Evolutionary conservation across 179 eudicot species (phyloP).

Genomic region (Patellifolia procumbens): DNA sequence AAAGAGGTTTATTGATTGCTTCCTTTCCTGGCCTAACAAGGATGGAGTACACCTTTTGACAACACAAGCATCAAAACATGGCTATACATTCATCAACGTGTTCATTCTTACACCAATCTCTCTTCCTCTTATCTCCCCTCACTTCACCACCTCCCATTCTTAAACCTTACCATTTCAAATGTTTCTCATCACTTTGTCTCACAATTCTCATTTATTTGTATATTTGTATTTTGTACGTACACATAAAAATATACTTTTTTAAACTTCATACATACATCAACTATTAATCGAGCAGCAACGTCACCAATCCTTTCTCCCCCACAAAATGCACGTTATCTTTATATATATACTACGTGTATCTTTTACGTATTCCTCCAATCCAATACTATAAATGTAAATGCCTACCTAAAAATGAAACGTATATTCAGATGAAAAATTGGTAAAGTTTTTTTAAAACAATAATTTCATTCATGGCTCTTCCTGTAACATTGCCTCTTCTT

Average conservation of each 20-base stretch:
- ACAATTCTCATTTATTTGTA: not conserved
- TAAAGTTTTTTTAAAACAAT: not conserved
- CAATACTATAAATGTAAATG: not conserved
- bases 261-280: not conserved
- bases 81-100: conserved; percentile 35
- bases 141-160: conserved; percentile 6
- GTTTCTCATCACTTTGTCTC: not conserved
- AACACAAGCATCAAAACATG: conserved; percentile 11
- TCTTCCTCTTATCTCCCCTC: not conserved
- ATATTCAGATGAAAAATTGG: not conserved
- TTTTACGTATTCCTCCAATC: conserved; percentile 18
- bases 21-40: not conserved
- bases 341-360: conserved; percentile 21
- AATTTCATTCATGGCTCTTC: conserved; percentile 23
- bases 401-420: not conserved
- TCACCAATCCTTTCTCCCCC: conserved; percentile 3
- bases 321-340: conserved; percentile 2
- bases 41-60: conserved; percentile 6
- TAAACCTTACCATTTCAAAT: not conserved
- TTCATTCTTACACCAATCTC: conserved; percentile 21
- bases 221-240: not conserved
- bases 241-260: not conserved
- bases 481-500: conserved; percentile 24
- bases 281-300: not conserved
- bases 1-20: not conserved